phyloP scores from a whole-genome alignment of 306 rosid genomes.

The Gynostemma pentaphyllum region DNA sequence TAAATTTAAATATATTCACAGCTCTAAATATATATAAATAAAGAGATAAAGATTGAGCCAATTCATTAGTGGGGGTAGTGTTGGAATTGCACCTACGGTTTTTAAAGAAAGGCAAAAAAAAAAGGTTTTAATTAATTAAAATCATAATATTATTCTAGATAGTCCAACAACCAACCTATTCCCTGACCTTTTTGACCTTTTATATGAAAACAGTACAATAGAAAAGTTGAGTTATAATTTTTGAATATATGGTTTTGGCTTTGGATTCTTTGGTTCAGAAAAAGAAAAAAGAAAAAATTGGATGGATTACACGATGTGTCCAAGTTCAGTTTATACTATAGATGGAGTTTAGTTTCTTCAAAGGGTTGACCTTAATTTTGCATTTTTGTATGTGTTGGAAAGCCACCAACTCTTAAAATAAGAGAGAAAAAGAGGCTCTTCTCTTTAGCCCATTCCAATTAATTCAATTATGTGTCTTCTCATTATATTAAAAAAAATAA shows the following conservation, averaged over 20 bases:
- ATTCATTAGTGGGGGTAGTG: background rate
- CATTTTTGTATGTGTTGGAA: background rate
- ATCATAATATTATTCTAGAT: background rate
- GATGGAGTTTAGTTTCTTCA: background rate
- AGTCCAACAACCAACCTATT: slow-evolving; percentile 7
- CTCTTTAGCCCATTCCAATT: too few species aligned
- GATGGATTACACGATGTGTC: background rate
- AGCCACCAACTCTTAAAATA: background rate
- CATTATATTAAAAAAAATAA: too few species aligned
- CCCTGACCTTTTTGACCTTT: slow-evolving; percentile 8
- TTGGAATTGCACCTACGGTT: slow-evolving; percentile 1
- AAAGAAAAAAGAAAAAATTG: background rate
- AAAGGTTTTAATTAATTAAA: background rate
- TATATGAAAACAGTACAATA: background rate
- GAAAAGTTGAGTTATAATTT: background rate
- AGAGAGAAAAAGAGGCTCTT: too few species aligned
- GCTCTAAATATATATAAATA: background rate
- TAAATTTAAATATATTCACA: background rate
- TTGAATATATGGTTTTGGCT: background rate
- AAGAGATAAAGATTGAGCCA: slow-evolving; percentile 8
- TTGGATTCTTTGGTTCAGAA: background rate
- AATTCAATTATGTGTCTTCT: too few species aligned
- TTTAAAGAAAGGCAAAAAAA: background rate
- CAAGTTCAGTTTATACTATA: slow-evolving; percentile 7
- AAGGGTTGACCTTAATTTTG: slow-evolving; percentile 7